Evolutionary conservation across 1,284 basidiomycete genomes (phyloP).

Genomic region (Peniophora sp.): DNA sequence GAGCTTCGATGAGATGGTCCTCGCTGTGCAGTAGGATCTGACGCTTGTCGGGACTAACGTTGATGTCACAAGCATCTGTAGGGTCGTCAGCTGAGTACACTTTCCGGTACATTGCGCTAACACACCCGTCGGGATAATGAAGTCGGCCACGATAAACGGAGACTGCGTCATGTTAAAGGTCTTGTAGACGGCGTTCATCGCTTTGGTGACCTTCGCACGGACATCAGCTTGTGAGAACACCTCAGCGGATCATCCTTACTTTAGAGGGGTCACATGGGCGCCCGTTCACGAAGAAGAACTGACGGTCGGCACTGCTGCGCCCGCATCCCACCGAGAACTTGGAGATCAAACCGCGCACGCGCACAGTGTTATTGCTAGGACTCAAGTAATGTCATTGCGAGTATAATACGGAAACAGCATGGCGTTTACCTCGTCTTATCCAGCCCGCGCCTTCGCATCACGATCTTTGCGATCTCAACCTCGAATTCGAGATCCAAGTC

Average conservation of each 20-base stretch:
- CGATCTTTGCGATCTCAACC: conserved; percentile 54
- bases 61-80: conserved; percentile 84
- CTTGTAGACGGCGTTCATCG: conserved; percentile 86
- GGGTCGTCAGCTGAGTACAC: not conserved
- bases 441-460: conserved; percentile 25
- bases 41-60: conserved; percentile 95
- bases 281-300: conserved; percentile 93
- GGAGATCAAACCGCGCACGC: conserved; percentile 71
- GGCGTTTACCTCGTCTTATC: conserved; percentile 17
- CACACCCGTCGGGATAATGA: conserved; percentile 72
- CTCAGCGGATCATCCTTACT: conserved; percentile 29
- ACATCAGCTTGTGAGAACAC: not conserved
- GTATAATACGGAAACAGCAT: not conserved
- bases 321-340: conserved; percentile 71
- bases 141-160: conserved; percentile 82
- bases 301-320: conserved; percentile 73
- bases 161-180: conserved; percentile 76
- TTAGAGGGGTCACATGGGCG: conserved; percentile 80
- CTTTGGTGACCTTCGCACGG: conserved; percentile 63
- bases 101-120: conserved; percentile 24
- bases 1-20: conserved; percentile 65
- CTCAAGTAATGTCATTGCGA: not conserved
- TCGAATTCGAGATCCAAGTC: conserved; percentile 68
- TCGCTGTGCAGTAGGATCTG: conserved; percentile 93
- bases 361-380: conserved; percentile 34